Conservation (phyloP, 2,329 filamentous ascomycete genomes). For the Coniochaeta sp. region DNA sequence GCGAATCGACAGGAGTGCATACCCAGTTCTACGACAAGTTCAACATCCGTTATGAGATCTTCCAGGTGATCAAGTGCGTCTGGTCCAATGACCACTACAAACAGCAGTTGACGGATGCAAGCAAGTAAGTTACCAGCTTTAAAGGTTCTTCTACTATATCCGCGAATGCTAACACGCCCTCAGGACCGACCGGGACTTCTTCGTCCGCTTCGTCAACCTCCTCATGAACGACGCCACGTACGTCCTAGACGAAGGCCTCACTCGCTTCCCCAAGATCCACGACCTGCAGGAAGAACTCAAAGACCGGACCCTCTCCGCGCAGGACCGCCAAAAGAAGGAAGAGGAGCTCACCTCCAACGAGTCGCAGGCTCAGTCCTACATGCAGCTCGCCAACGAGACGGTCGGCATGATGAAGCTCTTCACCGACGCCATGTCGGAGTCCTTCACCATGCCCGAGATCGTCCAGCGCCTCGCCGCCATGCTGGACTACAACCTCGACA, state of each 20-base stretch:
- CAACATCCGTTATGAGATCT: slow-evolving; percentile 97
- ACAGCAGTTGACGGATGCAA: slow-evolving; percentile 77
- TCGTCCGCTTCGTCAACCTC: slow-evolving; percentile 93
- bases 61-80: slow-evolving; percentile 94
- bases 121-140: slow-evolving; percentile 65
- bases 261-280: slow-evolving; percentile 84
- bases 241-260: slow-evolving; percentile 86
- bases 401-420: slow-evolving; percentile 96
- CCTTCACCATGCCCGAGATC: slow-evolving; percentile 96
- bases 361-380: slow-evolving; percentile 82
- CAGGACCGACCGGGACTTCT: slow-evolving; percentile 81
- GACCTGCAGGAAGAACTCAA: slow-evolving; percentile 66
- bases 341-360: slow-evolving; percentile 73
- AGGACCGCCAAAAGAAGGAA: slow-evolving; percentile 70
- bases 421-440: slow-evolving; percentile 77
- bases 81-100: slow-evolving; percentile 89
- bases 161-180: slow-evolving; percentile 19
- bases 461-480: slow-evolving; percentile 91
- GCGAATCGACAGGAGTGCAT: slow-evolving; percentile 75
- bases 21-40: slow-evolving; percentile 98
- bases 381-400: slow-evolving; percentile 94
- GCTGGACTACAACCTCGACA: slow-evolving; percentile 95
- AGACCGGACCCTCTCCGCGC: slow-evolving; percentile 37
- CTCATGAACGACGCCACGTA: slow-evolving; percentile 95
- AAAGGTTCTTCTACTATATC: too few relatives aligned